phyloP scores from a whole-genome alignment of 2,329 filamentous ascomycete species.

The Aspergillus udagawae region DNA sequence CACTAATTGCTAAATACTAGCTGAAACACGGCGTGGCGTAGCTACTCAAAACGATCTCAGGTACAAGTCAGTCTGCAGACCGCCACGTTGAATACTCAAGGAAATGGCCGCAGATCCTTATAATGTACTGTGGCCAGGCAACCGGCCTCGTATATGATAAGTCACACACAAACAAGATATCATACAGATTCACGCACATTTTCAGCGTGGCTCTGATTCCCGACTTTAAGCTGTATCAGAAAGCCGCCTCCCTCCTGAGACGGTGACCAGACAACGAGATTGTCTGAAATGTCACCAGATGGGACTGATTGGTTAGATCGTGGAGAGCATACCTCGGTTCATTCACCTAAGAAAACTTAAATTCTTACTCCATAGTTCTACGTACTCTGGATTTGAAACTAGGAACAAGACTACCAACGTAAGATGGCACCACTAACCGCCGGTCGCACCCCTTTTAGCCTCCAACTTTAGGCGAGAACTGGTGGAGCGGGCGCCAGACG shows the following conservation, averaged over 20 bases:
- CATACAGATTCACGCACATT: background rate
- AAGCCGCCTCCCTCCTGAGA: background rate
- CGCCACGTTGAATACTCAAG: background rate
- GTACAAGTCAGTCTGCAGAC: background rate
- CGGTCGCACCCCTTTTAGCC: background rate
- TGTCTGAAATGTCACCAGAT: background rate
- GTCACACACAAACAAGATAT: background rate
- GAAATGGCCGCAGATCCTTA: background rate
- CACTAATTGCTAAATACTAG: background rate
- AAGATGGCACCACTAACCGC: background rate
- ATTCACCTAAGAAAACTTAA: background rate
- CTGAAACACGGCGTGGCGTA: background rate
- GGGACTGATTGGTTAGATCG: background rate
- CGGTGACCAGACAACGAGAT: background rate
- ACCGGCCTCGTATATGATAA: background rate
- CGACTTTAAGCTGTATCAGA: background rate
- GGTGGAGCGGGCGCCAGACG: conserved; percentile 21
- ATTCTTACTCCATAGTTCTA: background rate
- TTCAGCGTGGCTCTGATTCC: background rate
- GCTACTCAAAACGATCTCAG: background rate
- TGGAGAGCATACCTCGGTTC: background rate
- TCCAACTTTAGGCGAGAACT: conserved; percentile 14
- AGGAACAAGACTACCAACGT: background rate
- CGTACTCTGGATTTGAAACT: background rate
- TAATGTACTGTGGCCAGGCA: background rate